phyloP scores from a whole-genome alignment of 169 alveolate genomes.

The Cystoisospora suis region DNA sequence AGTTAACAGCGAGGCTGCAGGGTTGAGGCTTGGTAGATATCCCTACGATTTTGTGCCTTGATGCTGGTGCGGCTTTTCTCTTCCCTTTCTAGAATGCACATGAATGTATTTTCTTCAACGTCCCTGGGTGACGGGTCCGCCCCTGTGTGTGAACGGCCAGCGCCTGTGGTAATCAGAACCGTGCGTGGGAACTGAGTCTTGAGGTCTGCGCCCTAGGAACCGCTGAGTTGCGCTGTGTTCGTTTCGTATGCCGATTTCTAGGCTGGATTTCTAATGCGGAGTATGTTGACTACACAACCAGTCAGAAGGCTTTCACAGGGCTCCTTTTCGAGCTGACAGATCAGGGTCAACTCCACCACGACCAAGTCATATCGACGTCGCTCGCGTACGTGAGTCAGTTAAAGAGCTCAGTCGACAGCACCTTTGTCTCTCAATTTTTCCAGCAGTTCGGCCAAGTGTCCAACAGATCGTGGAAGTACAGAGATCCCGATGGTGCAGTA shows the following conservation, averaged over 20 bases:
- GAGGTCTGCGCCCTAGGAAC: no score
- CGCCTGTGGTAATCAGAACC: no score
- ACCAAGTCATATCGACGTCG: background rate
- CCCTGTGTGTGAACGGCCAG: no score
- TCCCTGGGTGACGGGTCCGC: no score
- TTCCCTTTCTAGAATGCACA: no score
- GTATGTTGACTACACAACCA: constrained; percentile 25
- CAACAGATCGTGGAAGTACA: constrained; percentile 40
- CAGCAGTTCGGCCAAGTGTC: background rate
- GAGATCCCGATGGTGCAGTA: constrained; percentile 44
- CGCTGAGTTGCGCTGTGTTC: background rate
- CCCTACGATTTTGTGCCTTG: no score
- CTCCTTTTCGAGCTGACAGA: constrained; percentile 34
- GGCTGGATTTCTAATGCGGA: constrained; percentile 32
- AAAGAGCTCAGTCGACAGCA: background rate
- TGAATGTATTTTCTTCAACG: no score
- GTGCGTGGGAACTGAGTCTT: no score
- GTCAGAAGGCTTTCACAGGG: constrained; percentile 41
- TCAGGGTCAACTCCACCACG: constrained; percentile 16
- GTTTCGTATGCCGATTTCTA: background rate
- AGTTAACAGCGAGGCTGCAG: no score
- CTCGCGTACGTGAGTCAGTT: background rate
- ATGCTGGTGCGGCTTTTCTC: no score
- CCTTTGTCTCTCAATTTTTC: constrained; percentile 2
- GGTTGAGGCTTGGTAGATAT: no score